Percentiles rank a stretch among this genome's conserved stretches.
These are phyloP conservation scores for Tetrastigma voinierianum DNA, from an alignment of 164 flowering plant species.

Conservation along the genomic window DNA sequence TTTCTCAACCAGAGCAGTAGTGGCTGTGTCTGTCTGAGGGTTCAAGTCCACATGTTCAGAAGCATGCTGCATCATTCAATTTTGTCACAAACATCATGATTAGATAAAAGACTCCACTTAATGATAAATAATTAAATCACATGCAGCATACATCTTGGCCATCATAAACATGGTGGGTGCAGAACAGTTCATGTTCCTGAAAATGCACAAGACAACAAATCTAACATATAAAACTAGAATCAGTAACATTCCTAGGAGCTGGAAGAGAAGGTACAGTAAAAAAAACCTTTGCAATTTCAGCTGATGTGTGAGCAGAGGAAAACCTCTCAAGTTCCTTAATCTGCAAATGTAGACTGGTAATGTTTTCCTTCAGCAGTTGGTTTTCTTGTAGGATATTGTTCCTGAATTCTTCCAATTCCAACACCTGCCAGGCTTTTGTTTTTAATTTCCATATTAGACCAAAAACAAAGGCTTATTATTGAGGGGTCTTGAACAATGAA, in stretches of 20 bases:
- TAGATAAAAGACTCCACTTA: not conserved
- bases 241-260: too few species aligned
- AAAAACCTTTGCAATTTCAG: constrained; percentile 37
- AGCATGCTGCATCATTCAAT: constrained; percentile 31
- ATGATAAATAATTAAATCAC: too few species aligned
- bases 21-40: constrained; percentile 55
- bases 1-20: constrained; percentile 49
- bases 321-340: constrained; percentile 42
- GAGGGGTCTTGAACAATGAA: not conserved
- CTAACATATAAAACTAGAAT: too few species aligned
- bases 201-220: too few species aligned
- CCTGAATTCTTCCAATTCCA: constrained; percentile 69
- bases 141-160: too few species aligned
- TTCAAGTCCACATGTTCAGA: constrained; percentile 37
- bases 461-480: constrained; percentile 16
- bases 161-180: too few species aligned
- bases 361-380: constrained; percentile 41
- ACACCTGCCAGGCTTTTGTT: constrained; percentile 89
- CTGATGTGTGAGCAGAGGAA: constrained; percentile 26
- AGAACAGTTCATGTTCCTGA: too few species aligned
- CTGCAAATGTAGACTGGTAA: constrained; percentile 46
- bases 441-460: constrained; percentile 64
- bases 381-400: constrained; percentile 49
- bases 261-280: not conserved
- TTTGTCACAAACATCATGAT: not conserved